Base-by-base conservation (phyloP, 2,329 filamentous ascomycete genomes). In the Colletotrichum viniferum region DNA sequence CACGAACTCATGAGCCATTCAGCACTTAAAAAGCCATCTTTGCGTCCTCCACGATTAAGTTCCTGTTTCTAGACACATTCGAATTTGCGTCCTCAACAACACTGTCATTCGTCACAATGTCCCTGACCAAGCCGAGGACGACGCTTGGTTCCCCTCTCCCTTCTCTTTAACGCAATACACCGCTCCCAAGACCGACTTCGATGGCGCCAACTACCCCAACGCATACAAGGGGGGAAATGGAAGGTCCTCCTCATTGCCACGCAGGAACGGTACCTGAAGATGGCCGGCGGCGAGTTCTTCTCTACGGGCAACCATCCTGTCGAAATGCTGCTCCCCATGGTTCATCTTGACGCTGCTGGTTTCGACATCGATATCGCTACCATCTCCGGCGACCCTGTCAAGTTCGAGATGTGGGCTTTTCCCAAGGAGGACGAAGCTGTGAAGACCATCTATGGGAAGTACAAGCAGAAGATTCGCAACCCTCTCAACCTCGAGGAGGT, bases 121-220 rank as follows among this genome's bases (percentile, higher is more conserved):
- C 30, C 62, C 67, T 56, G 78, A 79, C 60, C 74, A 77, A 72
- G 77, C 77, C 69, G 78, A 81, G 63, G 71, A 76, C 62, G 77
- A 80, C 58, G 75, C 78, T 63, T 78, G 66, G 55, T 78, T 78
- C 66, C 78, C 78, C 30, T 78, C 78, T 13, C 75, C 77, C n/a
- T 78, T 60, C 56, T 78, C 78, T 21, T 73, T 78, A 5, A 73
- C 78, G 7, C 77, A 78, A 55, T 78, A 78, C 66, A 68, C 69
- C 32, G 63, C 73, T 16, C 78, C 43, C 1, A 48, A 48, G 43
- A 48, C 43, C 18, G 43, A 48, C 43, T 48, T 48, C 3, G 43
- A 48, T 48, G 43, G 43, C 43, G 43, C n/a, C 18, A 12, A 48
- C 43, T 48, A 48, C n/a, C 43, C 43, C 2, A 48, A 48, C 10